A percentile compares a stretch with the other conserved stretches of the same genome.
Conservation (phyloP, 345 rosid genomes). For the Abelmoschus esculentus region DNA sequence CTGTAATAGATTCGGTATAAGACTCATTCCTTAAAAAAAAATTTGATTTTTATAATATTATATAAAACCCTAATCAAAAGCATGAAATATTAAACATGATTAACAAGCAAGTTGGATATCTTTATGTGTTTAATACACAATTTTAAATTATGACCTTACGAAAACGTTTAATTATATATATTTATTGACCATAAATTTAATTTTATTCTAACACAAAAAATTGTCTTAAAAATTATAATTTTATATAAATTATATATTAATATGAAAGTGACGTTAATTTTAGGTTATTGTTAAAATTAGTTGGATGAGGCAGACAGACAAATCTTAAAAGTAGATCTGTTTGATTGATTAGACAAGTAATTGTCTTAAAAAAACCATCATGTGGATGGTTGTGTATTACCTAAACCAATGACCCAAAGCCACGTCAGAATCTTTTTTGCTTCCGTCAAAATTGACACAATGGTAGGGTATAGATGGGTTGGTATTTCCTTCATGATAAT, state of each 20-base stretch:
- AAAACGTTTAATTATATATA: too few relatives aligned
- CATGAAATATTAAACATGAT: background rate
- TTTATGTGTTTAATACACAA: too few relatives aligned
- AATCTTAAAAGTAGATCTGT: conserved; percentile 31
- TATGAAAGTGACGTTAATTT: conserved; percentile 8
- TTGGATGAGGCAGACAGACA: conserved; percentile 19
- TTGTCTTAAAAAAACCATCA: conserved; percentile 4
- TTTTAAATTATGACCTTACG: too few relatives aligned
- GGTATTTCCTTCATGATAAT: conserved; percentile 1
- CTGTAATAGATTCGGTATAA: too few relatives aligned
- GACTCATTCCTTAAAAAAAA: background rate
- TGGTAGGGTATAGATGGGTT: conserved; percentile 15
- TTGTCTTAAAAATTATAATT: too few relatives aligned
- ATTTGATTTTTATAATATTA: background rate
- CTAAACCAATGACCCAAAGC: background rate
- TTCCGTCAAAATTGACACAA: background rate
- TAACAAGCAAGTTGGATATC: background rate
- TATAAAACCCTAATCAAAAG: background rate
- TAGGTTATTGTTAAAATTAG: background rate
- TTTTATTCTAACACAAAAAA: too few relatives aligned
- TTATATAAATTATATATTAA: too few relatives aligned
- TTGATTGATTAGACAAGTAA: conserved; percentile 26
- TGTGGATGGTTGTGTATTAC: conserved; percentile 1
- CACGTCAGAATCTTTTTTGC: background rate
- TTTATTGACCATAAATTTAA: too few relatives aligned